Percentiles rank a stretch among this genome's conserved stretches.
phyloP scores from a whole-genome alignment of 106 monocot species.

The Dendrobium chrysotoxum region DNA sequence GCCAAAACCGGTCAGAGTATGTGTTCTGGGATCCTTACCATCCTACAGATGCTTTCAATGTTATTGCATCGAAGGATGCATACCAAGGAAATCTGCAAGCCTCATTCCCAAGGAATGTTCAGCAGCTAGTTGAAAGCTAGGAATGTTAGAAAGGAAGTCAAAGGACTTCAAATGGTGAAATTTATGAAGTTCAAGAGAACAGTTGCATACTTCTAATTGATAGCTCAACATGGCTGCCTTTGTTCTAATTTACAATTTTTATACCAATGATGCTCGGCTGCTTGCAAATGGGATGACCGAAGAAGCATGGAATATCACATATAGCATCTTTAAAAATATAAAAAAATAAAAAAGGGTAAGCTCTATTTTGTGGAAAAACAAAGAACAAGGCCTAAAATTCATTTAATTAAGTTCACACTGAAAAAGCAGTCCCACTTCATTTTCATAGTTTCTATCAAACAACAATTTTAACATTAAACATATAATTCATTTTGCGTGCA shows the following conservation, averaged over 20 bases:
- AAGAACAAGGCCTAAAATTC: neutral
- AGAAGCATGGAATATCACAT: neutral
- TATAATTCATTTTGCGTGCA: neutral
- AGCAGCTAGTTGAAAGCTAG: slow-evolving; percentile 27
- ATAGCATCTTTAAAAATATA: neutral
- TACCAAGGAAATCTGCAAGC: slow-evolving; percentile 32
- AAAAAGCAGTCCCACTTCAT: too few species aligned
- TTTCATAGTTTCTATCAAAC: neutral
- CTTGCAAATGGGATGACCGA: neutral
- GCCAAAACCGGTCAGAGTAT: slow-evolving; percentile 27
- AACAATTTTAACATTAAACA: neutral
- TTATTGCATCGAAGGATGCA: slow-evolving; percentile 18
- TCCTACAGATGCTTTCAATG: slow-evolving; percentile 46
- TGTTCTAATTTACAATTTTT: neutral
- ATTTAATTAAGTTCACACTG: neutral
- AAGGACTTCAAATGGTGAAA: neutral
- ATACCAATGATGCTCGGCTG: neutral
- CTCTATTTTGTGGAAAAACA: neutral
- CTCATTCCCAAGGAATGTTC: slow-evolving; percentile 34
- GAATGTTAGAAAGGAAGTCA: neutral
- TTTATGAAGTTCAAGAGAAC: too few species aligned
- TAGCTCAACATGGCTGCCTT: neutral
- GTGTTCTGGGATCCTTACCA: slow-evolving; percentile 67
- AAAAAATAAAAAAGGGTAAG: neutral
- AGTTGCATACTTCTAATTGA: too few species aligned